Evolutionary conservation across 495 filamentous ascomycete species (phyloP), one percentile per base, ranked within the genome.

Genomic region (Lindgomyces ingoldianus): DNA sequence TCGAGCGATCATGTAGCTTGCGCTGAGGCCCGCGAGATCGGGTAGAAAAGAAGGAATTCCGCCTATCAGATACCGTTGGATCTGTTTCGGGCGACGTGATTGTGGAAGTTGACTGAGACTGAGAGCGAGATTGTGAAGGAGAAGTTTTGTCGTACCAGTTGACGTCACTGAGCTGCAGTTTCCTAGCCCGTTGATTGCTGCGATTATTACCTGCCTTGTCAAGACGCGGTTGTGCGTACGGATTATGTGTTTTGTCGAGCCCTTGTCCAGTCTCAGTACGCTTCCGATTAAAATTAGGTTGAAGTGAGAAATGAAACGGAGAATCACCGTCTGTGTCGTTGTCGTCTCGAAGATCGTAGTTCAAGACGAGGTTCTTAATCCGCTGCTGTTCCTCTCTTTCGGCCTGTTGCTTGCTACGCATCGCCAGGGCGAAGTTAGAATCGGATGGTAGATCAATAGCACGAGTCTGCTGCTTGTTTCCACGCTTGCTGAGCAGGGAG

Each of bases 331-430:
- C 84, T 57, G 81, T 76, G 29, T 92, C 88, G 71, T 87, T 83
- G 57, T 87, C 91, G 53, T 89, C 89, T 33, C 89, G 83, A 57
- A 94, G 86, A 75, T 98, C 94, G 72, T 96, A 96, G 75, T 96
- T 98, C 72, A 98, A 81, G 46, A 98, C 95, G 22, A 98, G 80
- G 72, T 89, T 94, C 79, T 98, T 98, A 82, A 98, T 98, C 49
- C 96, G 90, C 73, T 96, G 89, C 73, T 98, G 94, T 72, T 98
- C 94, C 71, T 94, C 94, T 54, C 89, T 88, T 73, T 97, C 93
- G 0, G 93, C 94, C 74, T 93, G 88, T 71, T 96, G 92, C 77
- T 96, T 91, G 64, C 83, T 91, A 71, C 90, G 93, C 92, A 98
- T 91, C 16, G 95, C 93, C 62, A 98, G 81, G 9, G 94, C 94